These are phyloP conservation scores for Curvularia lunata DNA, from an alignment of 2,329 filamentous ascomycete species.

Conservation along the genomic window DNA sequence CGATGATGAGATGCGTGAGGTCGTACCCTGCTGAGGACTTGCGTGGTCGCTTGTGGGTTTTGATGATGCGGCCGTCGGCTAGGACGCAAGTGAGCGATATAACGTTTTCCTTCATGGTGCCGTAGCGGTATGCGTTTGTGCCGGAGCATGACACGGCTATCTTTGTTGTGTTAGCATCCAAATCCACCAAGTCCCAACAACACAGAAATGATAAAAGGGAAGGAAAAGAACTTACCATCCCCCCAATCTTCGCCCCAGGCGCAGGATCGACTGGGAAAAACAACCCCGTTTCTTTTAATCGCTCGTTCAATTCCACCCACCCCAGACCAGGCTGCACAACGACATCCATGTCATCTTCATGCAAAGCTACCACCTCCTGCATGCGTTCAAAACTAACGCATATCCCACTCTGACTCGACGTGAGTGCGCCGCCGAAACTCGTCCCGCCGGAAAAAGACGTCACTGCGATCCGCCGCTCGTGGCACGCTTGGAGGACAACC, in stretches of 20 bases:
- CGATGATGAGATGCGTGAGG: constrained; percentile 84
- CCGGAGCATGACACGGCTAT: constrained; percentile 70
- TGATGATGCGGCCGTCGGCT: constrained; percentile 85
- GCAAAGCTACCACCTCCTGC: constrained; percentile 80
- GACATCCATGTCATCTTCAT: constrained; percentile 69
- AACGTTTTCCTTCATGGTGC: constrained; percentile 94
- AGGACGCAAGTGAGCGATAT: constrained; percentile 83
- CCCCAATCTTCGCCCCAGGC: constrained; percentile 87
- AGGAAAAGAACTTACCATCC: constrained; percentile 67
- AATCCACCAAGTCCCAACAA: neutral
- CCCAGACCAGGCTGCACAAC: constrained; percentile 69
- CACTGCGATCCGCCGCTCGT: constrained; percentile 78
- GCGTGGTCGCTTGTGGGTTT: constrained; percentile 82
- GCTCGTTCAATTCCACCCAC: constrained; percentile 82
- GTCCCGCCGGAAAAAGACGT: constrained; percentile 86
- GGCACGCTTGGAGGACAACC: constrained; percentile 81
- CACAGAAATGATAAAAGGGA: neutral
- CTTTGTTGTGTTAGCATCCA: constrained; percentile 7
- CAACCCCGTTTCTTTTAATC: constrained; percentile 67
- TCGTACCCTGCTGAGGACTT: constrained; percentile 94
- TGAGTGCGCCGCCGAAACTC: constrained; percentile 84
- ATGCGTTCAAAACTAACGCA: constrained; percentile 85
- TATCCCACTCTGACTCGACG: constrained; percentile 78
- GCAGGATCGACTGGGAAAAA: constrained; percentile 95
- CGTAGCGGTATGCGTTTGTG: constrained; percentile 90